Conservation (phyloP, 352 stramenopile genomes). For the Globisporangium cederbergense region DNA sequence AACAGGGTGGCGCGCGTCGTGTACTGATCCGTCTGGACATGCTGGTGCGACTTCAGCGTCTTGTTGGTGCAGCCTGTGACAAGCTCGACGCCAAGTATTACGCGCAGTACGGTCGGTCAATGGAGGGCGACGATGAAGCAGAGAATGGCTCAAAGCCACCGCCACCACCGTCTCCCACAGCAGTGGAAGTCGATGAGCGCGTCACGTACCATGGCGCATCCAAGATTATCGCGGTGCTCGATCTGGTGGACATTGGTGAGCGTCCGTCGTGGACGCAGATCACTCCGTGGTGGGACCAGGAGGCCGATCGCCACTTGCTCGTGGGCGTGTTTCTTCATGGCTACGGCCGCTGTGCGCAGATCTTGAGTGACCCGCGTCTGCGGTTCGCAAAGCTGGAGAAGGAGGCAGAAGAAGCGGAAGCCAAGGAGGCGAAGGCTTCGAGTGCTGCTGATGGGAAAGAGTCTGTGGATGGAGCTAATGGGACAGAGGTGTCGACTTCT, state of each 20-base stretch:
- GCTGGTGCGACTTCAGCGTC: constrained; percentile 66
- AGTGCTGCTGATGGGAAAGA: neutral
- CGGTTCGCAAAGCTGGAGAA: constrained; percentile 70
- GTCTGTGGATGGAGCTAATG: neutral
- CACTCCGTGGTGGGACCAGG: constrained; percentile 83
- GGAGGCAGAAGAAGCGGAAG: constrained; percentile 25
- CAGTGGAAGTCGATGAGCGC: constrained; percentile 68
- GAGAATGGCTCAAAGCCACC: constrained; percentile 5
- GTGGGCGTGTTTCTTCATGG: constrained; percentile 84
- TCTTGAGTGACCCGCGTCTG: constrained; percentile 68
- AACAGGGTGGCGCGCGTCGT: constrained; percentile 78
- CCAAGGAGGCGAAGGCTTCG: neutral
- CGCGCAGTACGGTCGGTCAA: constrained; percentile 13
- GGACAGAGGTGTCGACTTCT: constrained; percentile 2
- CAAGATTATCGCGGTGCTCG: constrained; percentile 53
- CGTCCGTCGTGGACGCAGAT: constrained; percentile 80
- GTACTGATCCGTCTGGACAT: constrained; percentile 86
- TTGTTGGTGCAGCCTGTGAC: constrained; percentile 60
- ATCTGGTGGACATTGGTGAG: constrained; percentile 65
- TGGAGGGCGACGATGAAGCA: neutral
- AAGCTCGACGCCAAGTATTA: constrained; percentile 53
- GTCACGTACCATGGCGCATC: constrained; percentile 69
- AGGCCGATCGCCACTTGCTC: constrained; percentile 74
- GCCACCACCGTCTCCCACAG: constrained; percentile 22
- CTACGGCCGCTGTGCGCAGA: constrained; percentile 82